Evolutionary conservation across 768 basidiomycete genomes (phyloP), one percentile per base, ranked within the genome.

Genomic region (Suillus discolor): DNA sequence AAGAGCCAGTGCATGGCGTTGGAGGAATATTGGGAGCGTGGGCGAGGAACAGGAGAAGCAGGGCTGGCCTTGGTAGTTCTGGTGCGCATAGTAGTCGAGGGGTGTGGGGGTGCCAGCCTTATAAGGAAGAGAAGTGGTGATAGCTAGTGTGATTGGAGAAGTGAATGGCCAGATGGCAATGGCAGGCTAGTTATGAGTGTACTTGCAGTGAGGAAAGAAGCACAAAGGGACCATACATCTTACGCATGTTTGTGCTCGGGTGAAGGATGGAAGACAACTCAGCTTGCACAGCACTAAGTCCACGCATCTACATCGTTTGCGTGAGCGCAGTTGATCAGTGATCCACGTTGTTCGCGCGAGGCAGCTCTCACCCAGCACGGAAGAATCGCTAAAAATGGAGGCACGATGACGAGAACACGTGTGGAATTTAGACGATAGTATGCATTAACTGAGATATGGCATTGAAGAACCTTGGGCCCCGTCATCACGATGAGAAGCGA

Each of bases 1-100:
- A 91, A 91, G 63, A 92, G 81, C 90, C 90, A 92, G 67, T 91
- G 89, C 60, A 90, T 75, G 65, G 87, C 82, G 65, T 73, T 73
- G 18, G 59, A 60, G 16, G 59, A 60, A 38, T 60, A 60, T 31
- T 60, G 59, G 73, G 71, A 39, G 69, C 77, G 76, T 55, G 77
- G 45, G 66, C 77, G 75, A 63, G 76, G 63, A 57, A 47, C 71
- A 57, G 76, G 31, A 54, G 73, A 65, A 57, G 67, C 44, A 15
- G 72, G 57, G 51, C 71, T 70, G 16, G 54, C 49, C 59, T 71
- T 77, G 62, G 41, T 70, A 23, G 68, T 59, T 66, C 62, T 77
- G 42, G 71, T 57, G 62, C 75, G 73, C 75, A 77, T 75, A 39
- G 61, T 23, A 20, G 42, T 65, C 62, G 68, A 64, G 44, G 57